Conservation (phyloP, 495 filamentous ascomycete genomes). For the Aspergillus panamensis region DNA sequence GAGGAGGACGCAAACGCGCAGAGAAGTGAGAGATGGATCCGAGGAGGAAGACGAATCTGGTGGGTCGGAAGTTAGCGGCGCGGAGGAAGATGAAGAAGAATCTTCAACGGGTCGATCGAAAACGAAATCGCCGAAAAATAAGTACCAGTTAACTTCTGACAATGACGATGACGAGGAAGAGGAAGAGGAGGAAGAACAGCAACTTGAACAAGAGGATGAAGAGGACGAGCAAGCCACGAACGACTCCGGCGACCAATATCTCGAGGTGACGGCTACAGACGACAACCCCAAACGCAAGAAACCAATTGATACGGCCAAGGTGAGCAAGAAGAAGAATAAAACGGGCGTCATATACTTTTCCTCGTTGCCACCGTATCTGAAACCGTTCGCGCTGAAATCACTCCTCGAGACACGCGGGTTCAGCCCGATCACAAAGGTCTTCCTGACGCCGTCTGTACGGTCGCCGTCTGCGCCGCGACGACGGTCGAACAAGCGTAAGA, state of each 20-base stretch:
- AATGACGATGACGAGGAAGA: constrained; percentile 16
- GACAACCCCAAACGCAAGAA: constrained; percentile 21
- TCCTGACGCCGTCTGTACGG: constrained; percentile 77
- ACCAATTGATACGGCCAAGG: constrained; percentile 17
- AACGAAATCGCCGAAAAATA: not conserved
- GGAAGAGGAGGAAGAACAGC: constrained; percentile 14
- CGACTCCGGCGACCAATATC: constrained; percentile 21
- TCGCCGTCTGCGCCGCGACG: constrained; percentile 52
- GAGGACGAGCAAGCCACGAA: not conserved
- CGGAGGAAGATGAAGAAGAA: constrained; percentile 25
- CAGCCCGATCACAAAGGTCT: constrained; percentile 71
- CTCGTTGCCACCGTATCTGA: constrained; percentile 91
- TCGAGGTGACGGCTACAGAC: constrained; percentile 20
- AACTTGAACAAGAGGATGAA: constrained; percentile 11
- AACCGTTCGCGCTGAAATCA: constrained; percentile 73
- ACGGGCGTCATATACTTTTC: constrained; percentile 87
- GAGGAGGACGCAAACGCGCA: constrained; percentile 43
- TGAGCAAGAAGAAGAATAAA: constrained; percentile 33
- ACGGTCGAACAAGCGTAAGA: constrained; percentile 85
- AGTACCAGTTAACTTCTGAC: not conserved
- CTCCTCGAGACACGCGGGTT: constrained; percentile 73
- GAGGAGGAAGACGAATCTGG: constrained; percentile 20
- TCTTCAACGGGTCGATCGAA: not conserved
- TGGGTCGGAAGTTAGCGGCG: constrained; percentile 20
- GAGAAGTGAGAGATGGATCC: constrained; percentile 2